Evolutionary conservation across 306 rosid genomes (phyloP).

Genomic region (Quillaja saponaria): DNA sequence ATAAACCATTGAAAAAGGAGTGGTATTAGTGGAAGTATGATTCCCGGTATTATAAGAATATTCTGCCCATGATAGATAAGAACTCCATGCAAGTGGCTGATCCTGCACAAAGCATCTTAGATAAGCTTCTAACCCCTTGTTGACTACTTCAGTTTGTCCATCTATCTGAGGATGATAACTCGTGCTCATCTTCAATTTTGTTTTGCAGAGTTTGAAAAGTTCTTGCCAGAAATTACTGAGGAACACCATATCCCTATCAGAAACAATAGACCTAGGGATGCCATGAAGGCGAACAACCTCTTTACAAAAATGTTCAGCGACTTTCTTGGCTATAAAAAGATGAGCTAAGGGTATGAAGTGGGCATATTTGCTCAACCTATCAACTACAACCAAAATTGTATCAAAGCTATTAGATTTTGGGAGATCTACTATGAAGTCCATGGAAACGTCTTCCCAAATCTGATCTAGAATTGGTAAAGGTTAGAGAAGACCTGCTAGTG

Average conservation of each 20-base stretch:
- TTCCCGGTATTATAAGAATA: too few species aligned
- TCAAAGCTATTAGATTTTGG: background rate
- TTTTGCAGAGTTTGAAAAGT: background rate
- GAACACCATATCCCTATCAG: background rate
- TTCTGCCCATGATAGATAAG: too few species aligned
- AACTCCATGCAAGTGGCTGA: too few species aligned
- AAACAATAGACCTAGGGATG: background rate
- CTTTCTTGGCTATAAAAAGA: background rate
- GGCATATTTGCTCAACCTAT: background rate
- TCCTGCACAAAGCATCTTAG: too few species aligned
- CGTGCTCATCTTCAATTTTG: too few species aligned
- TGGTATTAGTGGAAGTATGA: too few species aligned
- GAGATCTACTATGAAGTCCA: background rate
- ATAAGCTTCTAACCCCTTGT: too few species aligned
- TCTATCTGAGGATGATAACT: too few species aligned
- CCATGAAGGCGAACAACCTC: background rate
- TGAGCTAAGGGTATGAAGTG: background rate
- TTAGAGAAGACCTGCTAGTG: background rate
- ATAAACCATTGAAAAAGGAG: too few species aligned
- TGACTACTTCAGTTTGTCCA: too few species aligned
- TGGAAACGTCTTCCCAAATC: background rate
- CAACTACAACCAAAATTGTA: background rate
- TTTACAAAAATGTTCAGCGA: fast-evolving
- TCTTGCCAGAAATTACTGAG: background rate
- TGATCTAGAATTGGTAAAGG: background rate